Evolutionary conservation across 768 basidiomycete species (phyloP).

Genomic region (Psilocybe cyanescens): DNA sequence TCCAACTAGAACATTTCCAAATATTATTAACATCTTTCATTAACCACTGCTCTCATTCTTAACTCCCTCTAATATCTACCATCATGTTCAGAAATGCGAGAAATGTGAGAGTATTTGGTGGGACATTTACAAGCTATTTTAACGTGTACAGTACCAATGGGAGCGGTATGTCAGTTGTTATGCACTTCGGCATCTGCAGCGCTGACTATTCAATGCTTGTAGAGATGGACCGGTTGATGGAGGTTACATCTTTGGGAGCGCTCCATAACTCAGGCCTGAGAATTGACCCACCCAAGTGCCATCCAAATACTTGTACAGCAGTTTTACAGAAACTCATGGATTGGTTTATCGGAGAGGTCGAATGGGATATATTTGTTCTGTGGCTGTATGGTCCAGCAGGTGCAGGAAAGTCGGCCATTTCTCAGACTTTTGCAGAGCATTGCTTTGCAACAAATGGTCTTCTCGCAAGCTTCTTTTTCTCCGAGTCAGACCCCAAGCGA

Average conservation of each 20-base stretch:
- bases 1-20: too few species aligned
- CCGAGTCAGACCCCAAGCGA: neutral
- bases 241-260: slow-evolving; percentile 4
- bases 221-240: neutral
- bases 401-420: slow-evolving; percentile 23
- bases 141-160: too few species aligned
- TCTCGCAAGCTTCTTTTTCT: slow-evolving; percentile 21
- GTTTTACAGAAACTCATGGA: slow-evolving; percentile 9
- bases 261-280: slow-evolving; percentile 13
- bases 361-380: slow-evolving; percentile 3
- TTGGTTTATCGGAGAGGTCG: slow-evolving; percentile 5
- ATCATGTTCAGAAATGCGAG: too few species aligned
- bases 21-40: too few species aligned
- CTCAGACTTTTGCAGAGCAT: slow-evolving; percentile 15
- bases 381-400: slow-evolving; percentile 23
- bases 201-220: too few species aligned
- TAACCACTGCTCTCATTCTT: too few species aligned
- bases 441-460: neutral
- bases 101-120: too few species aligned
- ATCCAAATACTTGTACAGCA: slow-evolving; percentile 17
- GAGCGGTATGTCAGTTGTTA: too few species aligned
- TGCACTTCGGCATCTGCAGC: too few species aligned
- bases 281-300: slow-evolving; percentile 15
- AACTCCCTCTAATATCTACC: too few species aligned
- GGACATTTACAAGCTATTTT: too few species aligned